Evolutionary conservation across 2,329 filamentous ascomycete genomes (phyloP).

Genomic region (Ophiostoma ulmi): DNA sequence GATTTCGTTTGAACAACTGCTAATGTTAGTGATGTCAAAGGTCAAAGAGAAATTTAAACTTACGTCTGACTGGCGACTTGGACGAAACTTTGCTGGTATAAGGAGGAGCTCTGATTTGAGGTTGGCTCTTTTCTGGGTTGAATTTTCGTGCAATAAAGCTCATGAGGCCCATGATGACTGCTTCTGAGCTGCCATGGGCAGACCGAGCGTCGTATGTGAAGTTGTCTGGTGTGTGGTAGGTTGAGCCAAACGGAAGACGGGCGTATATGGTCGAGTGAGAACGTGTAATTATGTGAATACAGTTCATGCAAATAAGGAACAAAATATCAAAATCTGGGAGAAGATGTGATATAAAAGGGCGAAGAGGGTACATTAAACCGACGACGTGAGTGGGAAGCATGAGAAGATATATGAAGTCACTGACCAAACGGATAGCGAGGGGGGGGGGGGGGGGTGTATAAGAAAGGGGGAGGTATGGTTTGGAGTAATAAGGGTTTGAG

Average conservation of each 20-base stretch:
- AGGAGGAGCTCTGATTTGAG: conserved; percentile 27
- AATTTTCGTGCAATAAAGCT: conserved; percentile 32
- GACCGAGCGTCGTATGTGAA: conserved; percentile 1
- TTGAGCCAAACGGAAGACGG: neutral
- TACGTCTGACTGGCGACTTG: conserved; percentile 30
- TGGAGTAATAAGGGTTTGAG: neutral
- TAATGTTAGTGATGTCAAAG: neutral
- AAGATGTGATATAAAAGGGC: neutral
- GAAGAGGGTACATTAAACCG: neutral
- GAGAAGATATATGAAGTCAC: neutral
- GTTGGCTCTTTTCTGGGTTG: conserved; percentile 26
- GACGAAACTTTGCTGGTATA: conserved; percentile 27
- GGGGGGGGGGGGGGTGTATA: conserved; percentile 6
- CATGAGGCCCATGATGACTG: conserved; percentile 33
- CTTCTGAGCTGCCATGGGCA: conserved; percentile 27
- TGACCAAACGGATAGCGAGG: neutral
- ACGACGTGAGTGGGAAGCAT: neutral
- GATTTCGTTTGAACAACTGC: conserved; percentile 20
- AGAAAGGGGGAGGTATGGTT: conserved; percentile 5
- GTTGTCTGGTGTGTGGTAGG: neutral
- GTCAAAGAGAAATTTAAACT: neutral
- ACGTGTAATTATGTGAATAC: neutral
- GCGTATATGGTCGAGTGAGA: neutral
- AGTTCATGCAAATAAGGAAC: neutral
- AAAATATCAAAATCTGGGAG: neutral